Evolutionary conservation across 202 grass and related monocot species (phyloP), one percentile per base, ranked within the genome.

Genomic region (Carex arenaria): DNA sequence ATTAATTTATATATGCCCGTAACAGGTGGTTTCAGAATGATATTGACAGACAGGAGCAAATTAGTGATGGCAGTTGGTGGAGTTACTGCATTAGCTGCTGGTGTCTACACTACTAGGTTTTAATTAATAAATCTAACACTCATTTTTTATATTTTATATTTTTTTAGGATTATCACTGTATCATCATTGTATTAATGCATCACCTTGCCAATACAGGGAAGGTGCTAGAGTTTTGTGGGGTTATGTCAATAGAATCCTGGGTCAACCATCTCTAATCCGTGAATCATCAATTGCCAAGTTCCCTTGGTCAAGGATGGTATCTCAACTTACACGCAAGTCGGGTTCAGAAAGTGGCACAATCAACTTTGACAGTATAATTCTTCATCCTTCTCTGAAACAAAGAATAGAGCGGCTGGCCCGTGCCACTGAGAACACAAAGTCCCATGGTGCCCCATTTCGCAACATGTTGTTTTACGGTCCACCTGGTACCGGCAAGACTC

Each of bases 391-490:
- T 67, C 87, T 99, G 64, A 95, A 99, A 71, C 81, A 84, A 67
- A 95, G 93, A 52, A 95, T 99, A 69, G 91, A 94, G 79, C 89
- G 89, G 77, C 89, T 98, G 84, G 96, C 96, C 52, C 88, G 86
- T 86, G 96, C 96, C 72, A 98, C 93, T 31, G 91, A 90, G 75
- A 95, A 98, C 80, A 98, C 93, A 23, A 98, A 98, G 82, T 95
- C 86, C 45, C 93, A 93, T 43, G 91, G 91, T 84, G 93, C 96
- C 65, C 96, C 93, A 57, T 98, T 98, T 80, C 86, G 95, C 26
- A 95, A 98, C 81, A 98, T 98, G 93, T 84, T 98, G 61, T 98
- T 98, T 86, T 98, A 98, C 84, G 95, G 95, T 61, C 95, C 91
- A 57, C 96, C 96, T 91, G 96, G 96, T 82, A 99, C 96, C 64